These are phyloP conservation scores for Hypoxylon crocopeplum DNA, from an alignment of 495 filamentous ascomycete species.

Conservation along the genomic window DNA sequence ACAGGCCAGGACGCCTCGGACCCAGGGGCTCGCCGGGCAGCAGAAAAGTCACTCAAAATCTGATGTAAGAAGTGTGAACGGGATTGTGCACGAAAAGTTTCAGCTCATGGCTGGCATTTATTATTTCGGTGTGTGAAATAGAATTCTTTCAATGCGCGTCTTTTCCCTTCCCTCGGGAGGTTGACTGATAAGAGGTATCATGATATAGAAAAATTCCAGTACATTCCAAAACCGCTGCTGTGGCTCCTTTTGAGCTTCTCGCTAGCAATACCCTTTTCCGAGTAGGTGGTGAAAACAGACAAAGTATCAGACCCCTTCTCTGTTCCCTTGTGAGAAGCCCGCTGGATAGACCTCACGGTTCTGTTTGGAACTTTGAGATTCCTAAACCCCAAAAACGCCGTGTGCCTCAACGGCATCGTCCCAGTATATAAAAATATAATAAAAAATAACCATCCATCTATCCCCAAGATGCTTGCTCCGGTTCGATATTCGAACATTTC, in stretches of 20 bases:
- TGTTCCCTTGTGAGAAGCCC: conserved; percentile 4
- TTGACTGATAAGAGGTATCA: conserved; percentile 32
- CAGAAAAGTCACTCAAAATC: conserved; percentile 22
- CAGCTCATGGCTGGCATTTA: conserved; percentile 14
- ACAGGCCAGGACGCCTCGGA: background rate
- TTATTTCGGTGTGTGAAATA: conserved; percentile 12
- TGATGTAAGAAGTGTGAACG: conserved; percentile 18
- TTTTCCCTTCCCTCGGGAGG: conserved; percentile 7
- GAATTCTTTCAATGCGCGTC: conserved; percentile 12
- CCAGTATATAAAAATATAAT: background rate
- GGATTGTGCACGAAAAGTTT: conserved; percentile 4
- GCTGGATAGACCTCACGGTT: conserved; percentile 5
- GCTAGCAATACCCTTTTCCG: conserved; percentile 1
- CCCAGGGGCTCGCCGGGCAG: background rate
- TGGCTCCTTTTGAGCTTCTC: conserved; percentile 9
- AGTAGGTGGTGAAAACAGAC: too few species aligned
- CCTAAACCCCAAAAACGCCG: conserved; percentile 26
- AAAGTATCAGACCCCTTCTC: background rate
- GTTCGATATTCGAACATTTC: conserved; percentile 11
- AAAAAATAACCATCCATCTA: conserved; percentile 32
- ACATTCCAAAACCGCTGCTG: conserved; percentile 7
- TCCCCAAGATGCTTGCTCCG: conserved; percentile 16
- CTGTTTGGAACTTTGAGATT: conserved; percentile 1
- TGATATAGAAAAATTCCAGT: background rate
- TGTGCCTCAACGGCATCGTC: conserved; percentile 11